These are phyloP conservation scores for Crithidia brevicula DNA, from an alignment of 208 protist genomes.

Conservation along the genomic window DNA sequence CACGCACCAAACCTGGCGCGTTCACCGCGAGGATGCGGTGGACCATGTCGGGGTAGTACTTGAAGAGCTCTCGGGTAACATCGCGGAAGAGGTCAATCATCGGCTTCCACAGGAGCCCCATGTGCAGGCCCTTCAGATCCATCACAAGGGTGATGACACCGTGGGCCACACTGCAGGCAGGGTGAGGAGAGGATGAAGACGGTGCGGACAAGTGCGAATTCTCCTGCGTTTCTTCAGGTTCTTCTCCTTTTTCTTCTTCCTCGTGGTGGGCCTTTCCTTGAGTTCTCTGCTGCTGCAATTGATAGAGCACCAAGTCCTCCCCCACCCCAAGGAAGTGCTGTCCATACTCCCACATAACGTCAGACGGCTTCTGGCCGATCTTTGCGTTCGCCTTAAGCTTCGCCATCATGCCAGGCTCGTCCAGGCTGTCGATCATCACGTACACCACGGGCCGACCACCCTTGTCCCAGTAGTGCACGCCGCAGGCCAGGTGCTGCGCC, in stretches of 20 bases:
- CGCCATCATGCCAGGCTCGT: conserved; percentile 24
- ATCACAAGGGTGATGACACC: conserved; percentile 35
- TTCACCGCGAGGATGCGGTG: conserved; percentile 65
- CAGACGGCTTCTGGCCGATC: conserved; percentile 37
- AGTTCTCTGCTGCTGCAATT: conserved; percentile 23
- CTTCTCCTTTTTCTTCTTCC: not conserved
- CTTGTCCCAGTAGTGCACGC: conserved; percentile 77
- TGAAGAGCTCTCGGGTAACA: conserved; percentile 33
- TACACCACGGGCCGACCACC: conserved; percentile 64
- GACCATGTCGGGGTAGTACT: conserved; percentile 61
- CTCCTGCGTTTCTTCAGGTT: not conserved
- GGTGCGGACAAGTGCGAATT: too few relatives aligned
- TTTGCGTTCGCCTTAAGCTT: conserved; percentile 40
- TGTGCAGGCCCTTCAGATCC: conserved; percentile 41
- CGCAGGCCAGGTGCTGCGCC: conserved; percentile 25
- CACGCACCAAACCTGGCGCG: conserved; percentile 32
- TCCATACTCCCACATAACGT: conserved; percentile 42
- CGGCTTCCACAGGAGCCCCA: conserved; percentile 39
- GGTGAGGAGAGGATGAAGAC: too few relatives aligned
- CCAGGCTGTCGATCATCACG: conserved; percentile 32
- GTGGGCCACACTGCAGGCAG: too few relatives aligned
- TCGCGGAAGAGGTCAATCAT: conserved; percentile 34
- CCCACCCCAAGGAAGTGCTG: conserved; percentile 48
- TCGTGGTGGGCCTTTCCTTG: too few relatives aligned
- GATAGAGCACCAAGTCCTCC: conserved; percentile 44